Conservation (phyloP, 2,329 filamentous ascomycete species). For the Calonectria crousiana region DNA sequence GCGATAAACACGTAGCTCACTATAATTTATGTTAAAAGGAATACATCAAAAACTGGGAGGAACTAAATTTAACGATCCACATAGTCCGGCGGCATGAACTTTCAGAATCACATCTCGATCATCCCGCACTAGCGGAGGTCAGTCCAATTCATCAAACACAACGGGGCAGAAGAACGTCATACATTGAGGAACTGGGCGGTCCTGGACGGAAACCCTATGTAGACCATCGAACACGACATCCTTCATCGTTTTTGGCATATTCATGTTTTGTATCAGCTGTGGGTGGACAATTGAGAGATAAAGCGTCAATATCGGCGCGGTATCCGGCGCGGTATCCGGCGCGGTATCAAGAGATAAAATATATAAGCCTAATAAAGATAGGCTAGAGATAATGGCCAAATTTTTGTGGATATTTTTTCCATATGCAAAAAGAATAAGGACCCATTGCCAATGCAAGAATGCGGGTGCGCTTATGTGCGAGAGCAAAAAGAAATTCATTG, state of each 20-base stretch:
- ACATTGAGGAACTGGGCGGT: constrained; percentile 80
- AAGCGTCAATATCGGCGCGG: not conserved
- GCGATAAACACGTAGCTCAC: constrained; percentile 88
- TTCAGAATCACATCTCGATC: constrained; percentile 84
- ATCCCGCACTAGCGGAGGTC: constrained; percentile 65
- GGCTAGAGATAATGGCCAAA: not conserved
- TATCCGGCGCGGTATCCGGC: not conserved
- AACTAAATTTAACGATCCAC: constrained; percentile 77
- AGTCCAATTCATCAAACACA: not conserved
- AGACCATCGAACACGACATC: constrained; percentile 90
- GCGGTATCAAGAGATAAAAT: too few relatives aligned
- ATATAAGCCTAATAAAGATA: not conserved
- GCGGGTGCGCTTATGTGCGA: not conserved
- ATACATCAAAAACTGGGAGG: not conserved
- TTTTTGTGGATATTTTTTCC: not conserved
- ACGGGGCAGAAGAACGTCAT: constrained; percentile 12
- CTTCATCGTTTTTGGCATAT: constrained; percentile 75
- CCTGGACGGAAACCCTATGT: constrained; percentile 79
- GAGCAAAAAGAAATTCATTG: not conserved
- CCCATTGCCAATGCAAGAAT: not conserved
- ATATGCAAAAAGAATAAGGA: not conserved
- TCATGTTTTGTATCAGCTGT: constrained; percentile 41
- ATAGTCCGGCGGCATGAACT: constrained; percentile 85
- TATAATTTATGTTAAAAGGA: constrained; percentile 48
- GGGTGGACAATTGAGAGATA: not conserved